phyloP scores from a whole-genome alignment of 1,139 yeast species.

The Petasospora rhodanensis region DNA sequence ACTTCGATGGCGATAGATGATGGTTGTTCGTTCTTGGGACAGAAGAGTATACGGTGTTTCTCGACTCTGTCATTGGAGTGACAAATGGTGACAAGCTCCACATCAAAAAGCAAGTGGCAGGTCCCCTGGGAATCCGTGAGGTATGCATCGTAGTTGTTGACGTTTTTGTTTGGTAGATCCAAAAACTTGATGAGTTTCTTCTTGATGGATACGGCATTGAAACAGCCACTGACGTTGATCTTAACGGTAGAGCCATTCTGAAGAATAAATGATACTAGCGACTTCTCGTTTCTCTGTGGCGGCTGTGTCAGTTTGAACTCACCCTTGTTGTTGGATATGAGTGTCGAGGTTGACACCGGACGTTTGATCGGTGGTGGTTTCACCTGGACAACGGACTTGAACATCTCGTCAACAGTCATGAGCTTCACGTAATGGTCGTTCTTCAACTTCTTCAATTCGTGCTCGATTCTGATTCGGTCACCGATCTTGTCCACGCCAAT shows the following conservation, averaged over 20 bases:
- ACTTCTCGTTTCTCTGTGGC: constrained; percentile 25
- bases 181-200: constrained; percentile 61
- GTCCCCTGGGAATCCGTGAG: constrained; percentile 40
- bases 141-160: constrained; percentile 48
- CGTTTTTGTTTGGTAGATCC: constrained; percentile 40
- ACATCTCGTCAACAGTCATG: constrained; percentile 35
- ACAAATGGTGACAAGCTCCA: constrained; percentile 77
- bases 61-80: constrained; percentile 70
- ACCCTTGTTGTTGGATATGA: constrained; percentile 16
- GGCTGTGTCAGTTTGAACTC: constrained; percentile 25
- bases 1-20: constrained; percentile 62
- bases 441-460: constrained; percentile 45
- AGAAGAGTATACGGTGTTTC: constrained; percentile 68
- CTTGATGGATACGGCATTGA: constrained; percentile 76
- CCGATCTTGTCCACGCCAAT: constrained; percentile 78
- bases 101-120: constrained; percentile 60
- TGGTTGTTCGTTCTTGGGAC: constrained; percentile 61
- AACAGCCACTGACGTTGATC: constrained; percentile 75
- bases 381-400: constrained; percentile 25
- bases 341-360: constrained; percentile 22
- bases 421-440: constrained; percentile 21
- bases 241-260: constrained; percentile 73
- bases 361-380: constrained; percentile 8
- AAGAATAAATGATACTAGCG: constrained; percentile 47
- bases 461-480: constrained; percentile 66